Evolutionary conservation across 108 stramenopile genomes (phyloP).

Genomic region (Skeletonema potamos): DNA sequence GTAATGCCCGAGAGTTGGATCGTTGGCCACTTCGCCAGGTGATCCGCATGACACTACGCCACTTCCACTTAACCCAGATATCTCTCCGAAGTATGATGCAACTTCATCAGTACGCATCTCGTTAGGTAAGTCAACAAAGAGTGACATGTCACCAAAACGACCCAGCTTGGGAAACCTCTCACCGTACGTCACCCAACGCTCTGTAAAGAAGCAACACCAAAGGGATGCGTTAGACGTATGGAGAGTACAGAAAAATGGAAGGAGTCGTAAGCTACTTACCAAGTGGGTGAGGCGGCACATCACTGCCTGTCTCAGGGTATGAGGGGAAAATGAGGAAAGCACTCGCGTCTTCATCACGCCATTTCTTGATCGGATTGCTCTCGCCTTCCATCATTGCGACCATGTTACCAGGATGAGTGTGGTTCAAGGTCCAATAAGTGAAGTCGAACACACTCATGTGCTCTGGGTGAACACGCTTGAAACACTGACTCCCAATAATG

Average conservation of each 20-base stretch:
- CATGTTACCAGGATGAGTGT: slow-evolving; percentile 16
- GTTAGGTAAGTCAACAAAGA: slow-evolving; percentile 30
- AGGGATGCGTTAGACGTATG: background rate
- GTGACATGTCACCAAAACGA: slow-evolving; percentile 20
- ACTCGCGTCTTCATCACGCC: slow-evolving; percentile 24
- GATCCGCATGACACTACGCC: slow-evolving; percentile 57
- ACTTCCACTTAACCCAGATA: background rate
- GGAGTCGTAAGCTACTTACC: background rate
- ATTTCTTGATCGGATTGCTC: slow-evolving; percentile 36
- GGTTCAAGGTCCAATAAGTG: slow-evolving; percentile 43
- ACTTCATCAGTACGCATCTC: slow-evolving; percentile 27
- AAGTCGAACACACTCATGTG: slow-evolving; percentile 62
- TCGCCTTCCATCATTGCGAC: slow-evolving; percentile 22
- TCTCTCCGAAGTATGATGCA: slow-evolving; percentile 22
- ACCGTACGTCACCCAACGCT: background rate
- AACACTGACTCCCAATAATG: slow-evolving; percentile 33
- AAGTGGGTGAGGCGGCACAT: background rate
- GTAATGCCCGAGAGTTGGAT: slow-evolving; percentile 30
- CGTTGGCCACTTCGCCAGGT: slow-evolving; percentile 61
- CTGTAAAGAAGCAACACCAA: background rate
- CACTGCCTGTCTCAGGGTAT: background rate
- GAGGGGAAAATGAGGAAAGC: slow-evolving; percentile 16
- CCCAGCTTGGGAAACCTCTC: background rate
- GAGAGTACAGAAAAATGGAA: background rate
- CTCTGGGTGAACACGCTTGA: slow-evolving; percentile 54